These are phyloP conservation scores for Malassezia nana DNA, from an alignment of 1,284 basidiomycete species.

Conservation along the genomic window DNA sequence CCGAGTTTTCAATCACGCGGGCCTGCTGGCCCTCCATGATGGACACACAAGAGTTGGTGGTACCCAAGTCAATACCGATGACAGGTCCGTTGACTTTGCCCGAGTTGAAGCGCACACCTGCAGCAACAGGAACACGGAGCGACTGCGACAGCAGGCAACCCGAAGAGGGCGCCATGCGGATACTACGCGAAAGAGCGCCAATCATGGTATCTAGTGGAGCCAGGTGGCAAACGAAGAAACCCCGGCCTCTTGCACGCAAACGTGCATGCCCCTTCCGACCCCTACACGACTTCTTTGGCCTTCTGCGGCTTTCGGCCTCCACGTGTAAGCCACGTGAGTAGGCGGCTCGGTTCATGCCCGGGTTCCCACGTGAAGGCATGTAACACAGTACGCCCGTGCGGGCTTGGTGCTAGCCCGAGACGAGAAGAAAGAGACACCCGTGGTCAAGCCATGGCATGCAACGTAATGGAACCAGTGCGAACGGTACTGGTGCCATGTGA, in stretches of 20 bases:
- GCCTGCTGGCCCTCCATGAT: conserved; percentile 77
- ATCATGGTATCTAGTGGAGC: conserved; percentile 5
- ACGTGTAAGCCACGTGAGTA: conserved; percentile 6
- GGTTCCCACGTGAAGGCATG: neutral
- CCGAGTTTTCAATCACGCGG: conserved; percentile 91
- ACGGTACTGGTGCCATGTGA: neutral
- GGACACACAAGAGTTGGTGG: conserved; percentile 48
- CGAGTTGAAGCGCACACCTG: conserved; percentile 29
- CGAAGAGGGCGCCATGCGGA: conserved; percentile 32
- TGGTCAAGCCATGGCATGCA: neutral
- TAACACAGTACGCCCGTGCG: neutral
- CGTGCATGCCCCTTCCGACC: conserved; percentile 6
- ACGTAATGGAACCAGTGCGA: neutral
- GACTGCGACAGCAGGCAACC: conserved; percentile 34
- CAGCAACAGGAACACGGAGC: conserved; percentile 28
- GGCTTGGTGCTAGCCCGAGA: neutral
- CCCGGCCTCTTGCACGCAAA: conserved; percentile 6
- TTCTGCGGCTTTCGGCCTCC: conserved; percentile 15
- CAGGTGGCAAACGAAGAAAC: conserved; percentile 4
- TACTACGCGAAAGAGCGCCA: conserved; percentile 26
- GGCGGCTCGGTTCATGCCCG: neutral
- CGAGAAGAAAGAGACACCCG: neutral
- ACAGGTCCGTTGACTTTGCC: conserved; percentile 43
- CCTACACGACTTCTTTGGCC: conserved; percentile 12
- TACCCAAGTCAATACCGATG: conserved; percentile 46